These are phyloP conservation scores for Hevea brasiliensis DNA, from an alignment of 345 rosid species.

Conservation along the genomic window DNA sequence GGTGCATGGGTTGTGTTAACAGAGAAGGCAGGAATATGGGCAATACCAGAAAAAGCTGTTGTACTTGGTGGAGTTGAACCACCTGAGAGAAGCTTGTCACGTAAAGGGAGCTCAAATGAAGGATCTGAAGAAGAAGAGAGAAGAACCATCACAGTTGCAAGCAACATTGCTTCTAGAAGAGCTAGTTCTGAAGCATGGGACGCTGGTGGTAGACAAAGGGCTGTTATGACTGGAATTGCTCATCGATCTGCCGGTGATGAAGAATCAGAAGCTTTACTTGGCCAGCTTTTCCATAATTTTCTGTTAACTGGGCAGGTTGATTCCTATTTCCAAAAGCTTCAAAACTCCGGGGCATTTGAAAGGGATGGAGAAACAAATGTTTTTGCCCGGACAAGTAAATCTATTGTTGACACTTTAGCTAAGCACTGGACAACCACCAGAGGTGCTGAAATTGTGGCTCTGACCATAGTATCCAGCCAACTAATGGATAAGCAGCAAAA, in stretches of 20 bases:
- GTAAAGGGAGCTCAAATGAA: constrained; percentile 84
- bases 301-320: constrained; percentile 63
- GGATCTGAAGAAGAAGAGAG: constrained; percentile 64
- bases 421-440: constrained; percentile 98
- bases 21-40: constrained; percentile 97
- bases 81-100: constrained; percentile 88
- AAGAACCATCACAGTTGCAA: constrained; percentile 45
- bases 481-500: constrained; percentile 86
- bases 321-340: constrained; percentile 64
- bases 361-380: constrained; percentile 85
- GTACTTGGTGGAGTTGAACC: constrained; percentile 91
- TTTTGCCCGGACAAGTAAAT: constrained; percentile 78
- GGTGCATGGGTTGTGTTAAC: constrained; percentile 94
- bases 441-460: constrained; percentile 88
- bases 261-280: constrained; percentile 87
- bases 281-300: constrained; percentile 79
- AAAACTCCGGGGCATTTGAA: constrained; percentile 78
- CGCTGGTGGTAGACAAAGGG: constrained; percentile 56
- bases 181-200: constrained; percentile 60
- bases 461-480: constrained; percentile 68
- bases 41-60: constrained; percentile 88
- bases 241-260: constrained; percentile 72
- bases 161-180: constrained; percentile 60
- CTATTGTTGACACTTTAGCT: constrained; percentile 86
- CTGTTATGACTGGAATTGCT: constrained; percentile 49